These are phyloP conservation scores for Meyerozyma smithsonii DNA, from an alignment of 1,139 yeast genomes.

Conservation along the genomic window DNA sequence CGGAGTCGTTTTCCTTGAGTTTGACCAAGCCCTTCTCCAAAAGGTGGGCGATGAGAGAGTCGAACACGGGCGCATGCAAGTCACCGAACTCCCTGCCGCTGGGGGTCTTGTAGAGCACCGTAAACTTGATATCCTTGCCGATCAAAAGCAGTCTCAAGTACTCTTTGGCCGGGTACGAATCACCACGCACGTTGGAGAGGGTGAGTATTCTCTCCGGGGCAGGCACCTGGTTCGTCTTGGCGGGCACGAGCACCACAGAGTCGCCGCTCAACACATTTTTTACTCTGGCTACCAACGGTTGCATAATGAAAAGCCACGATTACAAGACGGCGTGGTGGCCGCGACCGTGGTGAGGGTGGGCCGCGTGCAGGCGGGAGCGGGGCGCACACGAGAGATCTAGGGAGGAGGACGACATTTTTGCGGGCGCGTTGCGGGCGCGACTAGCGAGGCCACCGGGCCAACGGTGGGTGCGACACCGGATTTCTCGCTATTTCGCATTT, in stretches of 20 bases:
- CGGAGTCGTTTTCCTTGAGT: conserved; percentile 50
- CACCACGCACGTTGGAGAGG: conserved; percentile 54
- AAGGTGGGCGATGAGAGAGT: conserved; percentile 53
- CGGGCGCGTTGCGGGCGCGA: no score
- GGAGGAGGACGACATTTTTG: no score
- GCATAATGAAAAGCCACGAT: no score
- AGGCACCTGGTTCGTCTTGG: conserved; percentile 40
- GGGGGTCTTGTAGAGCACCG: conserved; percentile 49
- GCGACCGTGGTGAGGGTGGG: no score
- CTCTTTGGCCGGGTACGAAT: conserved; percentile 59
- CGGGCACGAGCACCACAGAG: conserved; percentile 63
- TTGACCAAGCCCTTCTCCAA: conserved; percentile 59
- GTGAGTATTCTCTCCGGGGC: conserved; percentile 58
- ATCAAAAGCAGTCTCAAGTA: conserved; percentile 57
- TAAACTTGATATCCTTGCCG: conserved; percentile 64
- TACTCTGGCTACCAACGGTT: conserved; percentile 49
- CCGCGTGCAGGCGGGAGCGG: no score
- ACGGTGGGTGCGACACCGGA: not conserved
- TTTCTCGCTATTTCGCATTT: not conserved
- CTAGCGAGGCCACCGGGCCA: not conserved
- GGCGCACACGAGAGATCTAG: no score
- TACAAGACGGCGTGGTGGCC: no score
- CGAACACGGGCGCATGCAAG: conserved; percentile 58
- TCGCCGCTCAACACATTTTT: conserved; percentile 72
- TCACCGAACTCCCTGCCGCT: conserved; percentile 71